phyloP scores from a whole-genome alignment of 495 filamentous ascomycete species.

The Talaromyces ruber region DNA sequence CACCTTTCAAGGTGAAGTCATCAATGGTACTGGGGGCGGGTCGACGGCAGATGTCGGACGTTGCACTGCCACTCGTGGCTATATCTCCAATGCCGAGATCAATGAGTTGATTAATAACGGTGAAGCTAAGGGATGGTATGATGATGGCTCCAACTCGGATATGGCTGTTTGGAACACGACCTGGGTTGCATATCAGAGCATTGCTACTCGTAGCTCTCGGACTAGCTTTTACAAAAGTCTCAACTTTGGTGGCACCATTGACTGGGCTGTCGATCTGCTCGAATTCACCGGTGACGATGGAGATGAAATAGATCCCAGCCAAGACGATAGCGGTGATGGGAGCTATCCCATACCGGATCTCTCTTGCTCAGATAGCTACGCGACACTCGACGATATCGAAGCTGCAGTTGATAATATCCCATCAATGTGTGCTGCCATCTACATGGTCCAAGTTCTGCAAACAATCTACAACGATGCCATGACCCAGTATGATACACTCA shows the following conservation, averaged over 20 bases:
- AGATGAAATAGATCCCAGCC: too few relatives aligned
- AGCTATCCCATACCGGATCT: background rate
- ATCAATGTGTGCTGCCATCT: background rate
- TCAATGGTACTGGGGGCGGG: background rate
- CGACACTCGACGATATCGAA: background rate
- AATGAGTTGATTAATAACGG: background rate
- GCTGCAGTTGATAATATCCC: background rate
- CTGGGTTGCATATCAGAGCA: too few relatives aligned
- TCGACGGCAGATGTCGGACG: constrained; percentile 4
- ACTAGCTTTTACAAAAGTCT: too few relatives aligned
- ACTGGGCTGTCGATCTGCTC: too few relatives aligned
- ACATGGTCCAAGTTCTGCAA: background rate
- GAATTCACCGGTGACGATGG: too few relatives aligned
- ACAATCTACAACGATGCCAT: background rate
- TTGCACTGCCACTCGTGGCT: constrained; percentile 18
- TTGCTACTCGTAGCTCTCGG: too few relatives aligned
- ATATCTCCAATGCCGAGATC: constrained; percentile 14
- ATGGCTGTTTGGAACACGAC: too few relatives aligned
- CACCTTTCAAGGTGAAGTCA: background rate
- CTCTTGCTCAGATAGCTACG: background rate
- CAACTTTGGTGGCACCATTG: too few relatives aligned
- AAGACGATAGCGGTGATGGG: too few relatives aligned
- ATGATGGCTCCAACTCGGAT: too few relatives aligned
- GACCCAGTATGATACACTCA: background rate
- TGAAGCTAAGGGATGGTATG: too few relatives aligned